phyloP scores from a whole-genome alignment of 1,284 basidiomycete genomes.

The Apiotrichum akiyoshidainum region DNA sequence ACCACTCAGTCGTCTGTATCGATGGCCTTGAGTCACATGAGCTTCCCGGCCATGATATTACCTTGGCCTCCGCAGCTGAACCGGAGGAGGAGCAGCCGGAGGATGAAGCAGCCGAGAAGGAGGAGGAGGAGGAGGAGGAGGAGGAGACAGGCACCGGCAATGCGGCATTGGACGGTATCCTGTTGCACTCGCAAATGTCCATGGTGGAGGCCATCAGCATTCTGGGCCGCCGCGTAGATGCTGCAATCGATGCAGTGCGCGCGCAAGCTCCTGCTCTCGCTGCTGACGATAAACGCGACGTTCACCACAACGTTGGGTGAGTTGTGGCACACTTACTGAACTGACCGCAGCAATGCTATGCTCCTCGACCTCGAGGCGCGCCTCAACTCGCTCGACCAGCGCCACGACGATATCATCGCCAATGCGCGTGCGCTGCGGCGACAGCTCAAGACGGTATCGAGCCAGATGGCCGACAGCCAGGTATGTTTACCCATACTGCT shows the following conservation, averaged over 20 bases:
- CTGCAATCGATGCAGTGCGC: background rate
- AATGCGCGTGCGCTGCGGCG: background rate
- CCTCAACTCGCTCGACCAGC: conserved; percentile 1
- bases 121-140: background rate
- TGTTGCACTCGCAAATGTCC: conserved; percentile 45
- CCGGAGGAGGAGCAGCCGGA: background rate
- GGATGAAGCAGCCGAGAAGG: background rate
- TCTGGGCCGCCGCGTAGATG: conserved; percentile 36
- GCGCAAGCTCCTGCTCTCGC: background rate
- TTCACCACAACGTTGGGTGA: background rate
- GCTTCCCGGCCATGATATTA: background rate
- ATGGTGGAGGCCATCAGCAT: conserved; percentile 47
- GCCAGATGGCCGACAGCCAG: background rate
- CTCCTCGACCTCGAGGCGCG: background rate
- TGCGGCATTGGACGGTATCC: conserved; percentile 48
- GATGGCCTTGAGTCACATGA: conserved; percentile 26
- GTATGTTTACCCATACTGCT: background rate
- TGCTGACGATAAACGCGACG: background rate
- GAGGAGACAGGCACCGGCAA: conserved; percentile 23
- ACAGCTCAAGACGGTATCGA: background rate
- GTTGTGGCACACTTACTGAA: background rate
- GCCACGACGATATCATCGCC: background rate
- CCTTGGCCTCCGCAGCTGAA: conserved; percentile 3
- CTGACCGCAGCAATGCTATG: background rate
- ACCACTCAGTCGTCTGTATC: conserved; percentile 37